Percentiles rank a stretch among this genome's conserved stretches.
phyloP scores from a whole-genome alignment of 306 rosid genomes.

The Oemleria cerasiformis region DNA sequence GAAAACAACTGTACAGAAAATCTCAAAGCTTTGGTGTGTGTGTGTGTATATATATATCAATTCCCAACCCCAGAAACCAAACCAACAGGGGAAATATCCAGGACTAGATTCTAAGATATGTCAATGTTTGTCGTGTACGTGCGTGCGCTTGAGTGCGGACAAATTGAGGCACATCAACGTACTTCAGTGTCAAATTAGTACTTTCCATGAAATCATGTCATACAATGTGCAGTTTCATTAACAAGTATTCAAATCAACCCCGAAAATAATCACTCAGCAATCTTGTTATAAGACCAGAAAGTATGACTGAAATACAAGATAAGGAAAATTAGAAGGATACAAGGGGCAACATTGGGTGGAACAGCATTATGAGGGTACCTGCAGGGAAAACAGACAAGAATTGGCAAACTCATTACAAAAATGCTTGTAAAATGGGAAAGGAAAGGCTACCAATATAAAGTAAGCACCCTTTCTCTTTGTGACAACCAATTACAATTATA shows the following conservation, averaged over 20 bases:
- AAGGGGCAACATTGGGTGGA: slow-evolving; percentile 85
- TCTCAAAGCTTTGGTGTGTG: background rate
- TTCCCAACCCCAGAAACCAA: slow-evolving; percentile 1
- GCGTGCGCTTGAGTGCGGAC: background rate
- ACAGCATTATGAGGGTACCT: slow-evolving; percentile 73
- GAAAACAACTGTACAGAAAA: background rate
- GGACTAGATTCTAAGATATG: background rate
- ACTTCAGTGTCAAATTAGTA: background rate
- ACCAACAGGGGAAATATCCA: background rate
- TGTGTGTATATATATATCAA: background rate
- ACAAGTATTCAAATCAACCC: background rate
- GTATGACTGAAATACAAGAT: background rate
- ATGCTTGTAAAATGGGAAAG: background rate
- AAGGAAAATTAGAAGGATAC: slow-evolving; percentile 63
- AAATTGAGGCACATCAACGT: background rate
- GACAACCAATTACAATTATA: background rate
- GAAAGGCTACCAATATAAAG: background rate
- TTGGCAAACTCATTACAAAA: background rate
- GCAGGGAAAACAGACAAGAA: slow-evolving; percentile 26
- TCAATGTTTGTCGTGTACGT: background rate
- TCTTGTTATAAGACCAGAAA: background rate
- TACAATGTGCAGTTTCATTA: background rate
- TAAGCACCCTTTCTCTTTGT: background rate
- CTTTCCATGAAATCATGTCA: background rate
- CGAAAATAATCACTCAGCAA: background rate